Evolutionary conservation across 2,329 filamentous ascomycete genomes (phyloP).

Genomic region (Dactylellina cionopaga): DNA sequence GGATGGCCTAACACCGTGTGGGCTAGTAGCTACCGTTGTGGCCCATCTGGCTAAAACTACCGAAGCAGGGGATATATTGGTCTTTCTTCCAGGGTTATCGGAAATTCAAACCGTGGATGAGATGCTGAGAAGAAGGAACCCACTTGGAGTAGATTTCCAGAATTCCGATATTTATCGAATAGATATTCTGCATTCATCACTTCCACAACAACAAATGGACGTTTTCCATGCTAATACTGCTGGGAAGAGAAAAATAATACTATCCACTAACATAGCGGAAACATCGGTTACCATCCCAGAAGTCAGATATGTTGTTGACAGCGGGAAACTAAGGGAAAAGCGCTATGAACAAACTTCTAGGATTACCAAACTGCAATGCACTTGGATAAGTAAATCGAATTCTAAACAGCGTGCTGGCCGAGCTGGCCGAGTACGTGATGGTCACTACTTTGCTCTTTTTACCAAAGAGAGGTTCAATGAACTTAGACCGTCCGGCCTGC

Average conservation of each 20-base stretch:
- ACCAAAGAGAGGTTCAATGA: constrained; percentile 57
- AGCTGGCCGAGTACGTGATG: constrained; percentile 64
- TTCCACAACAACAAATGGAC: constrained; percentile 62
- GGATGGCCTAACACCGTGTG: constrained; percentile 61
- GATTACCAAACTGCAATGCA: constrained; percentile 61
- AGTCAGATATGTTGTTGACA: constrained; percentile 65
- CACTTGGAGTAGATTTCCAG: constrained; percentile 62
- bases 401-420: constrained; percentile 65
- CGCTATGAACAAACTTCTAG: constrained; percentile 62
- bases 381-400: constrained; percentile 65
- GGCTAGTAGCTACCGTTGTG: constrained; percentile 63
- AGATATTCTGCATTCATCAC: constrained; percentile 64
- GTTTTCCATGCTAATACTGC: constrained; percentile 61
- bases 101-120: constrained; percentile 59
- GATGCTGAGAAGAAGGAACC: constrained; percentile 59
- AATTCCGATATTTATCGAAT: constrained; percentile 62
- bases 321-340: constrained; percentile 60
- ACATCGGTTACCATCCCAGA: constrained; percentile 67
- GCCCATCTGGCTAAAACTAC: constrained; percentile 64
- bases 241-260: constrained; percentile 64
- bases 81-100: constrained; percentile 63
- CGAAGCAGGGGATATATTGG: constrained; percentile 63
- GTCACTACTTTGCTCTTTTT: constrained; percentile 66
- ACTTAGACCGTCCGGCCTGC: constrained; percentile 57
- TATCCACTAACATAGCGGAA: constrained; percentile 67